phyloP scores from a whole-genome alignment of 2,329 filamentous ascomycete genomes.

The Fusarium continuum region DNA sequence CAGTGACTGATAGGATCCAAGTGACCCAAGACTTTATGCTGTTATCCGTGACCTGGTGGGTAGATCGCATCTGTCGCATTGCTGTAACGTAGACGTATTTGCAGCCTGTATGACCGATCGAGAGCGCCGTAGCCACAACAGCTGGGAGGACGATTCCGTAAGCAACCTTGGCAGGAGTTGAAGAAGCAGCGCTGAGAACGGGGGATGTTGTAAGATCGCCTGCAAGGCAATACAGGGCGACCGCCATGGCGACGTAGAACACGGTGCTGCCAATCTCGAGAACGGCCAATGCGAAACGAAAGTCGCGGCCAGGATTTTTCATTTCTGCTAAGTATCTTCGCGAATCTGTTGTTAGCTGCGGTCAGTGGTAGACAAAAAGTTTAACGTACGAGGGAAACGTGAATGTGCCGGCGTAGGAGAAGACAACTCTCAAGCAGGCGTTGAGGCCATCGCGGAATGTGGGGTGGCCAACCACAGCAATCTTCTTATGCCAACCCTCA shows the following conservation, averaged over 20 bases:
- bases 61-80: constrained; percentile 30
- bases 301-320: constrained; percentile 34
- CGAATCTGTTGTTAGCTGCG: not conserved
- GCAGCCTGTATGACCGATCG: constrained; percentile 40
- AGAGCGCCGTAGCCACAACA: constrained; percentile 37
- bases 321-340: constrained; percentile 45
- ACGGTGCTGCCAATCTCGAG: constrained; percentile 39
- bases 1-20: constrained; percentile 36
- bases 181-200: constrained; percentile 35
- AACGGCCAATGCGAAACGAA: constrained; percentile 32
- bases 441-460: constrained; percentile 39
- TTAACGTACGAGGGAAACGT: constrained; percentile 38
- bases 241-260: constrained; percentile 39
- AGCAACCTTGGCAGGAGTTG: constrained; percentile 39
- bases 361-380: rapidly evolving
- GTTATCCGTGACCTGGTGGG: constrained; percentile 33
- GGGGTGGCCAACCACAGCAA: constrained; percentile 32
- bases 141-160: constrained; percentile 42
- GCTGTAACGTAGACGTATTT: constrained; percentile 40
- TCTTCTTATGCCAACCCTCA: constrained; percentile 27
- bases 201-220: constrained; percentile 38
- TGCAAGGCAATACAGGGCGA: constrained; percentile 39
- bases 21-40: constrained; percentile 41
- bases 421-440: constrained; percentile 37
- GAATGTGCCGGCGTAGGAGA: constrained; percentile 42